Evolutionary conservation across 2,329 filamentous ascomycete species (phyloP).

Genomic region (Dichotomopilus funicola): DNA sequence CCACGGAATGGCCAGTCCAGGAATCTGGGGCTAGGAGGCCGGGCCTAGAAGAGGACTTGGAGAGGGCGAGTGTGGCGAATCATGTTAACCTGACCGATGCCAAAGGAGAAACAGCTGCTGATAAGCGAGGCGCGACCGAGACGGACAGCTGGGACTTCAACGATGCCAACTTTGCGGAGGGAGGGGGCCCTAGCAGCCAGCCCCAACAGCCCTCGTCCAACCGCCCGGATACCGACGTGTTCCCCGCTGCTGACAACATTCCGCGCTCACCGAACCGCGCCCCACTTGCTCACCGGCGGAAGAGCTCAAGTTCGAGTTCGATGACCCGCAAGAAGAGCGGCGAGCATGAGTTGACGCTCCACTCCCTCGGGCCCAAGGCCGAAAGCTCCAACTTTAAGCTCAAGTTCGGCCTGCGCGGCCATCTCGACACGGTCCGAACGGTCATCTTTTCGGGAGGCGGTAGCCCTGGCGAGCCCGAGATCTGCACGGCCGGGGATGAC

Average conservation of each 20-base stretch:
- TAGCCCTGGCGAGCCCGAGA: slow-evolving; percentile 90
- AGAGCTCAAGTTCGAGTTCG: slow-evolving; percentile 63
- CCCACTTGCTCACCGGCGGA: slow-evolving; percentile 66
- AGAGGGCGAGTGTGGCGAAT: slow-evolving; percentile 36
- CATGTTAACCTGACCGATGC: slow-evolving; percentile 34
- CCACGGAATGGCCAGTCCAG: slow-evolving; percentile 30
- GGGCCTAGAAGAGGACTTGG: slow-evolving; percentile 19
- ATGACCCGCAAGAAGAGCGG: slow-evolving; percentile 64
- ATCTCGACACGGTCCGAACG: slow-evolving; percentile 86
- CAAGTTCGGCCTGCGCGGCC: slow-evolving; percentile 82
- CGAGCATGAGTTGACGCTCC: slow-evolving; percentile 57
- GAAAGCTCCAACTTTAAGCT: slow-evolving; percentile 84
- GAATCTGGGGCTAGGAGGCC: slow-evolving; percentile 22
- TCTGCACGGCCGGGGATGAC: slow-evolving; percentile 93
- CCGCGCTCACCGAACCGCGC: slow-evolving; percentile 73
- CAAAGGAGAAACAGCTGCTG: slow-evolving; percentile 34
- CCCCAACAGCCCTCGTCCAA: slow-evolving; percentile 43
- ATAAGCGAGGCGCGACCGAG: slow-evolving; percentile 47
- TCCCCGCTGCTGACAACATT: slow-evolving; percentile 73
- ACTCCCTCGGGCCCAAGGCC: slow-evolving; percentile 45
- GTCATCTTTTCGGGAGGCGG: slow-evolving; percentile 97
- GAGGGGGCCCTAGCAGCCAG: slow-evolving; percentile 36
- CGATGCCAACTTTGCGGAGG: slow-evolving; percentile 61
- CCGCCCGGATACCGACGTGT: slow-evolving; percentile 81
- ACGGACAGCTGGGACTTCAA: slow-evolving; percentile 90